Evolutionary conservation across 2,329 filamentous ascomycete genomes (phyloP), one percentile per base, ranked within the genome.

Genomic region (Sporothrix sp.): DNA sequence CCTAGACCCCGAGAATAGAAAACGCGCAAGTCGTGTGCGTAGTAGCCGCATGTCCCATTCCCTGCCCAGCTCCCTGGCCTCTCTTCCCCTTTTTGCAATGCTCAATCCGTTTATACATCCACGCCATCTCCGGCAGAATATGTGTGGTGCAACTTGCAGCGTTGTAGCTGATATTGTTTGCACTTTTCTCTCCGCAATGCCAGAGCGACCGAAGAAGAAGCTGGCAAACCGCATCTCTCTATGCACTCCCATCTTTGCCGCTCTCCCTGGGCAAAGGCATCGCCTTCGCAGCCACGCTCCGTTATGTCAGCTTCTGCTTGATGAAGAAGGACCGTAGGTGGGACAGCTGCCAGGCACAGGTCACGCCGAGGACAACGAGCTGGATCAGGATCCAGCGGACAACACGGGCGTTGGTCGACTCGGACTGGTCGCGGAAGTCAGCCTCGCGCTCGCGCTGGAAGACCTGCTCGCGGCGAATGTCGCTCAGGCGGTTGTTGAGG

Each of bases 251-350:
- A n/a, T n/a, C n/a, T n/a, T n/a, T n/a, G n/a, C n/a, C n/a, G n/a
- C n/a, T 28, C 6, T 28, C 25, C 25, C 25, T 28, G 25, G 6
- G 10, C 25, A 28, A 28, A 10, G 6, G 25, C 25, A 28, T 10
- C 16, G 13, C 4, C 7, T 3, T 18, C 8, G 23, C 14, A n/a
- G n/a, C n/a, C n/a, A n/a, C n/a, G n/a, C n/a, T n/a, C 35, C 3
- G 16, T 69, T 80, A 98, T 54, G 93, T 97, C 66, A 98, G 82
- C 78, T 98, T 98, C 75, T 97, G 91, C 79, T 98, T 98, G 75
- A 98, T 98, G 74, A 98, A 98, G 79, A 98, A 98, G 42, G 87
- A 85, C 60, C 93, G 80, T 61, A 98, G 78, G 70, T 98, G 91
- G 49, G 89, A 95, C 42, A 98, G 75, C 69, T 98, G 93, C 93